phyloP scores from a whole-genome alignment of 441 rosid genomes.

The Brassica hybrid region DNA sequence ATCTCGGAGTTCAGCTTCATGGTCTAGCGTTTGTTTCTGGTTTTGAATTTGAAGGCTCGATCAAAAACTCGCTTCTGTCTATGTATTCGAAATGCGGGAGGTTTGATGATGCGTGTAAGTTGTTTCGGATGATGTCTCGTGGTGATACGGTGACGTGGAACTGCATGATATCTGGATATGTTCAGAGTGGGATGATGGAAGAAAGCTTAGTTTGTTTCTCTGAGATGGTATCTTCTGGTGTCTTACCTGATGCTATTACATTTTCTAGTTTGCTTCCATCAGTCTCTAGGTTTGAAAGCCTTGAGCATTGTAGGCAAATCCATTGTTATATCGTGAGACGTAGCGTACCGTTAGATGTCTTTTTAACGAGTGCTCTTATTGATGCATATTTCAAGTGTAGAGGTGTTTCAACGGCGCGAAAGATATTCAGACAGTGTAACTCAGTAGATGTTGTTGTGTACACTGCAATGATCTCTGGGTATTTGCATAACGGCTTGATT shows the following conservation, averaged over 20 bases:
- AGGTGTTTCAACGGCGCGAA: conserved; percentile 56
- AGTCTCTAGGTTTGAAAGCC: conserved; percentile 49
- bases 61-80: conserved; percentile 65
- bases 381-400: conserved; percentile 76
- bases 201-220: conserved; percentile 57
- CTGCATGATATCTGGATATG: conserved; percentile 74
- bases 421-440: conserved; percentile 52
- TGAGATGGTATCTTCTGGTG: conserved; percentile 60
- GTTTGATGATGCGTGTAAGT: conserved; percentile 57
- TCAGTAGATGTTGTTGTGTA: conserved; percentile 57
- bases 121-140: conserved; percentile 59
- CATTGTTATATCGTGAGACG: conserved; percentile 71
- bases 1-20: conserved; percentile 67
- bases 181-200: conserved; percentile 67
- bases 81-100: conserved; percentile 68
- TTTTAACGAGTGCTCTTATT: conserved; percentile 73
- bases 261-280: conserved; percentile 82
- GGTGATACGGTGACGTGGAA: conserved; percentile 75
- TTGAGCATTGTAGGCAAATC: conserved; percentile 56
- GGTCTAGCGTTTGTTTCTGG: conserved; percentile 55
- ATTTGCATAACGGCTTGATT: conserved; percentile 67
- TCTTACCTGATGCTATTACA: conserved; percentile 66
- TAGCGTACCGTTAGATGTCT: conserved; percentile 58
- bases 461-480: conserved; percentile 84
- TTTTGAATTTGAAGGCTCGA: conserved; percentile 56